phyloP scores from a whole-genome alignment of 2,329 filamentous ascomycete species.

The Colletotrichum ledebouriae region DNA sequence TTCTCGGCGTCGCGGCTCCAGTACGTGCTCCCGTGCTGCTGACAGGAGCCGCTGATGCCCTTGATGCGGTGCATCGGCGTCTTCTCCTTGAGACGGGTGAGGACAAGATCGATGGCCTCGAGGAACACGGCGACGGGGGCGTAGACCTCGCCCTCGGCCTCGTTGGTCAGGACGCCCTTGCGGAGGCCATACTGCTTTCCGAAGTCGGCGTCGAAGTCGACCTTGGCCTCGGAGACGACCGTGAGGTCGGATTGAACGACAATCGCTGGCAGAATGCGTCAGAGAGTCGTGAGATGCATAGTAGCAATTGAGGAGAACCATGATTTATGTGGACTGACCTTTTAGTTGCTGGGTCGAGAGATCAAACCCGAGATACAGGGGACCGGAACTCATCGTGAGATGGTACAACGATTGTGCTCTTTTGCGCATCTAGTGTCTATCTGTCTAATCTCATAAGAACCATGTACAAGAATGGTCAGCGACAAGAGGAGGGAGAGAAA shows the following conservation, averaged over 20 bases:
- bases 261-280: conserved; percentile 68
- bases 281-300: conserved; percentile 19
- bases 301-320: background rate
- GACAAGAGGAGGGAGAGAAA: conserved; percentile 1
- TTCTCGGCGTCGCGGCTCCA: conserved; percentile 81
- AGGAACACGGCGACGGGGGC: conserved; percentile 96
- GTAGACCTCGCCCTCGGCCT: conserved; percentile 87
- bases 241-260: conserved; percentile 87
- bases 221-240: conserved; percentile 86
- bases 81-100: conserved; percentile 77
- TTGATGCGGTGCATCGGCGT: conserved; percentile 77
- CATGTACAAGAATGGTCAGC: background rate
- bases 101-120: conserved; percentile 89
- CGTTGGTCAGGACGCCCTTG: conserved; percentile 90
- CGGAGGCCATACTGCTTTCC: conserved; percentile 79
- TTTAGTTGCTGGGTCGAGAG: conserved; percentile 98
- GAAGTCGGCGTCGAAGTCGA: conserved; percentile 93
- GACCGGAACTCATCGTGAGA: conserved; percentile 53
- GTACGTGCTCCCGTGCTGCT: conserved; percentile 98
- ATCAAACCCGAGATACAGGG: conserved; percentile 92
- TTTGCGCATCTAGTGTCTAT: conserved; percentile 17
- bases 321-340: conserved; percentile 63
- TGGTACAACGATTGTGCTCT: background rate
- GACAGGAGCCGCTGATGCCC: conserved; percentile 90
- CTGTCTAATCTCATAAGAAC: conserved; percentile 11